Evolutionary conservation across 352 stramenopile genomes (phyloP).

Genomic region (Blastocystis sp.): DNA sequence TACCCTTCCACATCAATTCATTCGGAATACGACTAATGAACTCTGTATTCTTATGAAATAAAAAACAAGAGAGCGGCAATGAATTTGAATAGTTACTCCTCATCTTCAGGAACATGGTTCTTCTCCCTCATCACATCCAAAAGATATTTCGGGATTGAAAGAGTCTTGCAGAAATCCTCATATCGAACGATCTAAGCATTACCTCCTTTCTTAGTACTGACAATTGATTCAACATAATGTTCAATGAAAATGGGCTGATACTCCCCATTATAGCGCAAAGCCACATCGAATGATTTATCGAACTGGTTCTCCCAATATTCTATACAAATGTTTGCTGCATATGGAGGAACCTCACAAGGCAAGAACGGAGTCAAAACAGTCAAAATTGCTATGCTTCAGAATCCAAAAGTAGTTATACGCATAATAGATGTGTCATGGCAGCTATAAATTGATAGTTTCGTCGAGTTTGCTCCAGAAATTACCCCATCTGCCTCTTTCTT

Average conservation of each 20-base stretch:
- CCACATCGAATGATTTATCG: slow-evolving; percentile 29
- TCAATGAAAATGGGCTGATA: slow-evolving; percentile 38
- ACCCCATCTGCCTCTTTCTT: slow-evolving; percentile 34
- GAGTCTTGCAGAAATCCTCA: slow-evolving; percentile 56
- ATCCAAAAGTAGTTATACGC: not conserved
- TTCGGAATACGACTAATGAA: no score
- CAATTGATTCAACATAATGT: slow-evolving; percentile 8
- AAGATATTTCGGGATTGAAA: slow-evolving; percentile 36
- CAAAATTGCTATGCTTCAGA: not conserved
- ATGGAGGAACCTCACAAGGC: not conserved
- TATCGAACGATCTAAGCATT: slow-evolving; percentile 17
- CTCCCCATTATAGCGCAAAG: slow-evolving; percentile 47
- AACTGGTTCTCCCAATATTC: slow-evolving; percentile 63
- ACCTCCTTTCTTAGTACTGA: not conserved
- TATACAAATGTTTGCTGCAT: slow-evolving; percentile 8
- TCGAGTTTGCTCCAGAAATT: not conserved
- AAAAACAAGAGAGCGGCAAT: no score
- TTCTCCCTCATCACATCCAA: slow-evolving; percentile 50
- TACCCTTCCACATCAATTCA: not conserved
- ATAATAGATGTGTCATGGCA: slow-evolving; percentile 32
- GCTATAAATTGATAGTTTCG: slow-evolving; percentile 44
- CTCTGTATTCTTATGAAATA: no score
- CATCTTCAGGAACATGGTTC: not conserved
- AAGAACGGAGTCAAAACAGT: not conserved
- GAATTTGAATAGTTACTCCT: no score